These are phyloP conservation scores for Auriscalpium orientale DNA, from an alignment of 768 basidiomycete genomes.

Conservation along the genomic window DNA sequence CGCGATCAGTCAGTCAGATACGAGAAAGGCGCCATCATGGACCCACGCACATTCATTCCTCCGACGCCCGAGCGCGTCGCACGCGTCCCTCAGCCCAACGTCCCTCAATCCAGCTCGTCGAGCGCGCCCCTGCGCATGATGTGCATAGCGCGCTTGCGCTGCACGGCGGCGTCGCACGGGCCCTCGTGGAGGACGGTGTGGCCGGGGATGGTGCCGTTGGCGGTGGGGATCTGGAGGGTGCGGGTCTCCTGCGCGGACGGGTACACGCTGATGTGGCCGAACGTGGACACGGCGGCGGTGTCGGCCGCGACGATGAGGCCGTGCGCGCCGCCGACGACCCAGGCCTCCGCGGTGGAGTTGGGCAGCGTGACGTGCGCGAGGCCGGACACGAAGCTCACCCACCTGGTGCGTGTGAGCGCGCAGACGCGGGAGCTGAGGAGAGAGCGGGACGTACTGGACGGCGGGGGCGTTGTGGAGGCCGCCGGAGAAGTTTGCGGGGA, in stretches of 20 bases:
- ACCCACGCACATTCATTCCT: not conserved
- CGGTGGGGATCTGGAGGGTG: conserved; percentile 20
- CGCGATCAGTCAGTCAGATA: not conserved
- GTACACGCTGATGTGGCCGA: conserved; percentile 19
- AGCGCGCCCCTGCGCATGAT: not conserved
- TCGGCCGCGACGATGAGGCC: conserved; percentile 19
- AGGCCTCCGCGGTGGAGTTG: conserved; percentile 10
- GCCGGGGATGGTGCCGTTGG: conserved; percentile 12
- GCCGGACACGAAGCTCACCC: conserved; percentile 19
- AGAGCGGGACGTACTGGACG: conserved; percentile 22
- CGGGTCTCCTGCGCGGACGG: conserved; percentile 15
- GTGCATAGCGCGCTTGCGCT: too few relatives aligned
- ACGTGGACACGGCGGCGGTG: conserved; percentile 2
- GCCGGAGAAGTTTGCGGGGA: conserved; percentile 40
- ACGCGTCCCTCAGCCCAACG: not conserved
- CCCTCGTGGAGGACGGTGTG: conserved; percentile 17
- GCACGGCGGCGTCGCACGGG: conserved; percentile 6
- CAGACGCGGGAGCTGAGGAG: not conserved
- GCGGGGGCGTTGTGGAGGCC: conserved; percentile 49
- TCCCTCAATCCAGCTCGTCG: conserved; percentile 3
- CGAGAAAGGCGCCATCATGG: not conserved
- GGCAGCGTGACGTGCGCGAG: conserved; percentile 19
- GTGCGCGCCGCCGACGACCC: conserved; percentile 13
- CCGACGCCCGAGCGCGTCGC: not conserved
- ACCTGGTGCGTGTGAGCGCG: conserved; percentile 2